Evolutionary conservation across 2,329 filamentous ascomycete genomes (phyloP).

Genomic region (Neoarthrinium moseri): DNA sequence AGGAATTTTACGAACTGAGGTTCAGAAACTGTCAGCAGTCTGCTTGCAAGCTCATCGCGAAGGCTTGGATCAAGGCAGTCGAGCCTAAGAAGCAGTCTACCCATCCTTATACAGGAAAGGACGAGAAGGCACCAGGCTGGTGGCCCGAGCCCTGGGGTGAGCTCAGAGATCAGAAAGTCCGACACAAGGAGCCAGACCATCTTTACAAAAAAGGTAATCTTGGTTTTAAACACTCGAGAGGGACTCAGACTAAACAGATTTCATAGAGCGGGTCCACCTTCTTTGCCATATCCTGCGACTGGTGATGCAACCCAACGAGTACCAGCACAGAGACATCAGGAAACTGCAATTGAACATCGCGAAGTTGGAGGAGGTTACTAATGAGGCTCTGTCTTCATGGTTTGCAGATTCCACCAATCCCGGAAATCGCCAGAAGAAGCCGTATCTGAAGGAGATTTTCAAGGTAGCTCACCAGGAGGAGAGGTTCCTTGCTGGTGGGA

Average conservation of each 20-base stretch:
- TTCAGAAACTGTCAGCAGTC: constrained; percentile 69
- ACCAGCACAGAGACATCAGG: constrained; percentile 50
- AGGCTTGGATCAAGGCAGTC: constrained; percentile 73
- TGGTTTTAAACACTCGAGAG: background rate
- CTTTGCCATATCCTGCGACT: constrained; percentile 60
- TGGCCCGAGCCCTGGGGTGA: constrained; percentile 60
- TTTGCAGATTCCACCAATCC: constrained; percentile 55
- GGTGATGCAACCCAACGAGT: constrained; percentile 48
- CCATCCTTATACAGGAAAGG: constrained; percentile 68
- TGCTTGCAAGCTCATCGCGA: constrained; percentile 70
- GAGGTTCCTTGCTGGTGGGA: constrained; percentile 52
- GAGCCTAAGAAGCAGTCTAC: constrained; percentile 77
- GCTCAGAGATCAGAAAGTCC: constrained; percentile 52
- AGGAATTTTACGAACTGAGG: constrained; percentile 58
- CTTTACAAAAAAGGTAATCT: constrained; percentile 62
- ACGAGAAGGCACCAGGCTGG: constrained; percentile 63
- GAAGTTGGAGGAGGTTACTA: constrained; percentile 58
- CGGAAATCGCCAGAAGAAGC: constrained; percentile 53
- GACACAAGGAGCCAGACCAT: constrained; percentile 74
- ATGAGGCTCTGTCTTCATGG: constrained; percentile 56
- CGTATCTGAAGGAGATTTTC: constrained; percentile 60
- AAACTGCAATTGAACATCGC: constrained; percentile 52
- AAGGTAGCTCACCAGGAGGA: constrained; percentile 58
- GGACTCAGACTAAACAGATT: constrained; percentile 7
- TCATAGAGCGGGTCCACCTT: constrained; percentile 56